Base-by-base conservation (phyloP, 2,329 filamentous ascomycete genomes). In the Cladophialophora immunda region DNA sequence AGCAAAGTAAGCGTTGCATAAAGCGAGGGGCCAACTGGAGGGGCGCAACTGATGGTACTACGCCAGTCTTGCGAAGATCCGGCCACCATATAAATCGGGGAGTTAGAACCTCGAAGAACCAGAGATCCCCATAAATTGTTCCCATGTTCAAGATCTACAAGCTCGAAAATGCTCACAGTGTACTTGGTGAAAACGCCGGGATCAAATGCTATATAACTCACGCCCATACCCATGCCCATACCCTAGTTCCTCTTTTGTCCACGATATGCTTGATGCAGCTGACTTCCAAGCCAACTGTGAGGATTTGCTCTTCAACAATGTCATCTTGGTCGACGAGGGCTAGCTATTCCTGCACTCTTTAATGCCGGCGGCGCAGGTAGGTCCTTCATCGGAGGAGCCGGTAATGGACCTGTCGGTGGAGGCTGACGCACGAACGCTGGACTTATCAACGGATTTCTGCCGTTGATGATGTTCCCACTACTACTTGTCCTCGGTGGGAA, bases 371-470 rank as follows among this genome's bases (percentile, higher is more conserved):
- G 68, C 15, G 68, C 62, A 30, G 70, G 70, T 36, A 73, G 50
- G 45, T 72, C 72, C 50, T 73, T 73, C 32, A 75, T 71, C 1
- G 80, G 87, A n/a, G 87, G 84, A 22, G 89, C 84, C 57, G 87
- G 87, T 34, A 89, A 81, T 8, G 86, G 82, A 30, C 82, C 85
- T 2, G 85, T 84, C 6, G 80, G 78, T 45, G 89, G 87, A 32
- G 85, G 88, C 53, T 86, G 83, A 55, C 90, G 86, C 65, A 91
- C 85, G 0, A 93, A 80, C 38, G 84, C 86, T 63, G 90, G 89
- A 2, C 85, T 87, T 58, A 78, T 62, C 74, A 75, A 29, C 74
- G 76, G 60, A 75, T 76, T 64, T 59, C 67, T 62, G 41, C 62
- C 62, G 27, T 61, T 63, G 25, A 65, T 64, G 38, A 59, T 57